These are phyloP conservation scores for Metschnikowia shivogae DNA, from an alignment of 805 yeast species.

Conservation along the genomic window DNA sequence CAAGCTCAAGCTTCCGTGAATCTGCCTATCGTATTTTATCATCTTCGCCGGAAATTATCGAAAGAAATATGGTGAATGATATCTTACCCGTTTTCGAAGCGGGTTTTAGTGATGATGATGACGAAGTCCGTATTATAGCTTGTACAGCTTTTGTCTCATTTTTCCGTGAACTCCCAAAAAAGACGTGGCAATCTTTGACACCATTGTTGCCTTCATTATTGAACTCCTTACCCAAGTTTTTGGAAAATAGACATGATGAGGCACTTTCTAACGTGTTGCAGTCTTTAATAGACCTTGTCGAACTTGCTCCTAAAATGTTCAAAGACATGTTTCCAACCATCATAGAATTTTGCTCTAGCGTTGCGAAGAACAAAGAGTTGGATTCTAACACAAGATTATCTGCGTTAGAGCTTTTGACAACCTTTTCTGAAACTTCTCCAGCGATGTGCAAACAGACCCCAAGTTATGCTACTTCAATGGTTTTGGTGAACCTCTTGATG, in stretches of 20 bases:
- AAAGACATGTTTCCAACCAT: conserved; percentile 86
- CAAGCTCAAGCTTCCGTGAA: conserved; percentile 72
- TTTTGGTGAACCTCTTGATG: conserved; percentile 70
- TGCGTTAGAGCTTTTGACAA: conserved; percentile 82
- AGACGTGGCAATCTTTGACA: conserved; percentile 71
- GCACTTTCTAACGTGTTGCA: conserved; percentile 87
- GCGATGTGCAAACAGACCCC: conserved; percentile 86
- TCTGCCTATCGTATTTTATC: conserved; percentile 87
- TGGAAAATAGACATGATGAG: conserved; percentile 71
- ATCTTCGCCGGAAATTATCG: conserved; percentile 74
- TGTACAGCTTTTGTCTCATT: conserved; percentile 90
- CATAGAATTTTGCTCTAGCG: conserved; percentile 78
- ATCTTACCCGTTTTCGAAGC: conserved; percentile 66
- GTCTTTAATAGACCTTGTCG: conserved; percentile 83
- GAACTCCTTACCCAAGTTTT: conserved; percentile 80
- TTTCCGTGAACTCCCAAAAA: conserved; percentile 76
- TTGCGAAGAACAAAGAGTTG: conserved; percentile 74
- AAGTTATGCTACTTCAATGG: conserved; percentile 65
- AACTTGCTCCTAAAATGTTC: conserved; percentile 92
- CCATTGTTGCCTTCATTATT: conserved; percentile 78
- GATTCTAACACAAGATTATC: conserved; percentile 79
- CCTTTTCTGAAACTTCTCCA: conserved; percentile 91
- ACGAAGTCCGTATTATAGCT: conserved; percentile 85
- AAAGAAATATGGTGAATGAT: conserved; percentile 50
- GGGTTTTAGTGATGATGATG: conserved; percentile 78